A percentile compares a stretch with the other conserved stretches of the same genome.
phyloP scores from a whole-genome alignment of 2,329 filamentous ascomycete genomes.

The Ceratocystis cubensis region DNA sequence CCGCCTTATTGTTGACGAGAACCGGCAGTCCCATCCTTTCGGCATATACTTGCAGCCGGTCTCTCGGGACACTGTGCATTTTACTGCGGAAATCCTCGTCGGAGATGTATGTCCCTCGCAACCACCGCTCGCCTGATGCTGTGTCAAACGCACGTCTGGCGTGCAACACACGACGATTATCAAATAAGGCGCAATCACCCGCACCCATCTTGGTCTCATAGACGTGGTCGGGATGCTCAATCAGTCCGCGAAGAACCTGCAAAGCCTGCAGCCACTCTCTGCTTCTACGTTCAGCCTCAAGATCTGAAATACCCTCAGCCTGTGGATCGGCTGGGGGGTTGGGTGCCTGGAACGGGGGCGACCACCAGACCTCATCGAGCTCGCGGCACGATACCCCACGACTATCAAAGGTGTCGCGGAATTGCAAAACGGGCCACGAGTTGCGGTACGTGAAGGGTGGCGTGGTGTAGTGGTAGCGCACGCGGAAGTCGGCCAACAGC shows the following conservation, averaged over 20 bases:
- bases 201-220: slow-evolving; percentile 61
- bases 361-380: slow-evolving; percentile 42
- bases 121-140: slow-evolving; percentile 56
- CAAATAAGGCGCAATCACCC: slow-evolving; percentile 87
- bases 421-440: slow-evolving; percentile 41
- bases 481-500: slow-evolving; percentile 31
- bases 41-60: slow-evolving; percentile 17
- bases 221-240: slow-evolving; percentile 47
- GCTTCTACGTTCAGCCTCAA: slow-evolving; percentile 16
- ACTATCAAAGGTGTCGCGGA: slow-evolving; percentile 17
- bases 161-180: slow-evolving; percentile 77
- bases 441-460: slow-evolving; percentile 50
- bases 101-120: slow-evolving; percentile 75
- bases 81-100: slow-evolving; percentile 34
- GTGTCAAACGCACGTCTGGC: slow-evolving; percentile 65
- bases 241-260: slow-evolving; percentile 41
- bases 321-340: slow-evolving; percentile 27
- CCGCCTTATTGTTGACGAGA: neutral
- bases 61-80: slow-evolving; percentile 20
- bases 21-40: slow-evolving; percentile 18
- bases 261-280: slow-evolving; percentile 38
- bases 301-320: slow-evolving; percentile 4
- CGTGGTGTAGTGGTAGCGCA: slow-evolving; percentile 60
- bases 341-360: slow-evolving; percentile 64
- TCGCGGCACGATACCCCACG: slow-evolving; percentile 6